Conservation (phyloP, 176 grass and related monocot genomes). For the Aegilops speltoides region DNA sequence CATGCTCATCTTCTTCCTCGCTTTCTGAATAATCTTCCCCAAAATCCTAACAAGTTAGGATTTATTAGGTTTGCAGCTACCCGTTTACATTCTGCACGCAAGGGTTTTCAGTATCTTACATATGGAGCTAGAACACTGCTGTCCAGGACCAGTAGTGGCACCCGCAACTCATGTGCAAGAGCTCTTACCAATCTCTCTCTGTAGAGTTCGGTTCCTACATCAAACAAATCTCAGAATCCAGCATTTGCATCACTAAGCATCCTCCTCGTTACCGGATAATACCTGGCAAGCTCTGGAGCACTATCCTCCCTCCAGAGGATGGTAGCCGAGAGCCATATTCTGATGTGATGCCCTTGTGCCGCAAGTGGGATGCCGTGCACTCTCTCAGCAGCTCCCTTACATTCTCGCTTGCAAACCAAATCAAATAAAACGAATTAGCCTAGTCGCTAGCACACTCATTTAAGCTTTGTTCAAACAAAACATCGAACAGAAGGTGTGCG, state of each 20-base stretch:
- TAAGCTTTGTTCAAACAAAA: slow-evolving; percentile 34
- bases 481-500: slow-evolving; percentile 26
- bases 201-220: slow-evolving; percentile 94
- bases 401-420: slow-evolving; percentile 57
- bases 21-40: slow-evolving; percentile 72
- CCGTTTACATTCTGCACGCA: slow-evolving; percentile 18
- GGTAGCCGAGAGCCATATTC: slow-evolving; percentile 66
- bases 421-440: background rate
- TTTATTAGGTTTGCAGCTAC: slow-evolving; percentile 30
- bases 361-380: slow-evolving; percentile 70
- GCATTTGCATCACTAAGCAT: slow-evolving; percentile 14
- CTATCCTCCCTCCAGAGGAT: slow-evolving; percentile 78
- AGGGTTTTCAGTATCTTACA: slow-evolving; percentile 54
- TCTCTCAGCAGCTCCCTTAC: slow-evolving; percentile 59
- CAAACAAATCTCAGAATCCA: slow-evolving; percentile 31
- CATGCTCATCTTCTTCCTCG: slow-evolving; percentile 69
- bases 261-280: slow-evolving; percentile 13
- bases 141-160: slow-evolving; percentile 76
- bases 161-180: slow-evolving; percentile 74
- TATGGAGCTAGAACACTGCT: slow-evolving; percentile 84
- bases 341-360: slow-evolving; percentile 60
- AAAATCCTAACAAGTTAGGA: slow-evolving; percentile 57
- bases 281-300: slow-evolving; percentile 89
- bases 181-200: slow-evolving; percentile 91
- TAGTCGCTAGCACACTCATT: background rate